Conservation (phyloP, 2,329 filamentous ascomycete genomes). For the Xylariaceae sp. region DNA sequence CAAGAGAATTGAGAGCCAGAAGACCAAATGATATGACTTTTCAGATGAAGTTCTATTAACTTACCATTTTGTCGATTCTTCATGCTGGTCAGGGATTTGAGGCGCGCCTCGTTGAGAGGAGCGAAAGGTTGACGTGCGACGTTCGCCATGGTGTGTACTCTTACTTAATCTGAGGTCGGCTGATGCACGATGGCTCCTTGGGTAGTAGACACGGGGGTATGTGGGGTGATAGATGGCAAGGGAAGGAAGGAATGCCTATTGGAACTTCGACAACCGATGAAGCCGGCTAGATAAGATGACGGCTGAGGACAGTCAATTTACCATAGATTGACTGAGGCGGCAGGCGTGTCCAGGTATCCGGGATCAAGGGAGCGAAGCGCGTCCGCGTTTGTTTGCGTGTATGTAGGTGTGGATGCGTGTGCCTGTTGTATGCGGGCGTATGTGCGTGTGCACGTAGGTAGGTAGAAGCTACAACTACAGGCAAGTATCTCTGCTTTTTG, state of each 20-base stretch:
- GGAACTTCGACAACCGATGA: conserved; percentile 9
- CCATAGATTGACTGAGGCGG: conserved; percentile 16
- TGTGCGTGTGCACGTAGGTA: neutral
- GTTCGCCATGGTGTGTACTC: conserved; percentile 45
- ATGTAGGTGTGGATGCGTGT: neutral
- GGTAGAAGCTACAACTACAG: neutral
- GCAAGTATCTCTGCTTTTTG: conserved; percentile 23
- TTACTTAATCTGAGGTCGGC: conserved; percentile 5
- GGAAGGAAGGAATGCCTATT: neutral
- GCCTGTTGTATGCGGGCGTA: neutral
- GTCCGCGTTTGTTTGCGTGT: neutral
- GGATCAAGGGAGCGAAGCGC: neutral
- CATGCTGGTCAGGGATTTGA: conserved; percentile 66
- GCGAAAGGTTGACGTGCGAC: conserved; percentile 68
- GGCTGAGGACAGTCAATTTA: conserved; percentile 7
- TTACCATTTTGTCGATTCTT: conserved; percentile 75
- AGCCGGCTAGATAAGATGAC: conserved; percentile 13
- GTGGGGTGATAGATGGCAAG: neutral
- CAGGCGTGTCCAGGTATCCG: conserved; percentile 14
- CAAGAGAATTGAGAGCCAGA: neutral
- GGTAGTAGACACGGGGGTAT: neutral
- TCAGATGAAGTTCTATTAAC: conserved; percentile 26
- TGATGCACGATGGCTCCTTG: conserved; percentile 10
- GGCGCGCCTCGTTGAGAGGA: conserved; percentile 61
- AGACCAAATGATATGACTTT: neutral